These are phyloP conservation scores for Cladophialophora carrionii DNA, from an alignment of 2,329 filamentous ascomycete genomes.

Conservation along the genomic window DNA sequence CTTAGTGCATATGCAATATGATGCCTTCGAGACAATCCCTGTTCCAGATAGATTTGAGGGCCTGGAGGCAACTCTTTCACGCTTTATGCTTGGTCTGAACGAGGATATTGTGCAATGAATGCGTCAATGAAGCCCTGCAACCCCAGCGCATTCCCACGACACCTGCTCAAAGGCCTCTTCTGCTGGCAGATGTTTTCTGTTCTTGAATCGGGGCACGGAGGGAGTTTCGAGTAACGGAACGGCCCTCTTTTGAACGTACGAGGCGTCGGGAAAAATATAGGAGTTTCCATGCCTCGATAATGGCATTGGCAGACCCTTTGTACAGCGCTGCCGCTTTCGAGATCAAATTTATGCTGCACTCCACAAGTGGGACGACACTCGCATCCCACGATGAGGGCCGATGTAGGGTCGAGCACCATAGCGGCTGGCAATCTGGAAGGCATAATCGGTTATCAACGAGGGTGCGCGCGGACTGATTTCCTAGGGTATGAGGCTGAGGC, in stretches of 20 bases:
- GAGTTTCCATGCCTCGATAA: background rate
- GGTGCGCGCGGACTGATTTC: background rate
- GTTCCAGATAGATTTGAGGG: slow-evolving; percentile 15
- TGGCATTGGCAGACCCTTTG: background rate
- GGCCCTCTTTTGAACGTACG: background rate
- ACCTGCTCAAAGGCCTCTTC: background rate
- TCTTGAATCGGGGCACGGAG: background rate
- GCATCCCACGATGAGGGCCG: background rate
- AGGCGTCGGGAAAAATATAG: background rate
- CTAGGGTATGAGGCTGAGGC: background rate
- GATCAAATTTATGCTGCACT: background rate
- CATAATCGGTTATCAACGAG: background rate
- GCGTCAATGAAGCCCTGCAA: background rate
- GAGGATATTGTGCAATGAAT: background rate
- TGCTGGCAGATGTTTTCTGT: background rate
- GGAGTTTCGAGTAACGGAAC: background rate
- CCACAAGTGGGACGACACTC: background rate
- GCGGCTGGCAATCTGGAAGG: background rate
- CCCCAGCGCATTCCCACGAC: background rate
- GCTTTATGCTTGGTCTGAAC: background rate
- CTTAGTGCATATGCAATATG: too few species aligned
- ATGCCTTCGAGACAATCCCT: slow-evolving; percentile 15
- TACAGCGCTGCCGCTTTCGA: slow-evolving; percentile 1
- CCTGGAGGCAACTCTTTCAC: slow-evolving; percentile 17
- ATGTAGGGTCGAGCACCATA: background rate